phyloP scores from a whole-genome alignment of 768 basidiomycete genomes.

The Butyriboletus loyo region DNA sequence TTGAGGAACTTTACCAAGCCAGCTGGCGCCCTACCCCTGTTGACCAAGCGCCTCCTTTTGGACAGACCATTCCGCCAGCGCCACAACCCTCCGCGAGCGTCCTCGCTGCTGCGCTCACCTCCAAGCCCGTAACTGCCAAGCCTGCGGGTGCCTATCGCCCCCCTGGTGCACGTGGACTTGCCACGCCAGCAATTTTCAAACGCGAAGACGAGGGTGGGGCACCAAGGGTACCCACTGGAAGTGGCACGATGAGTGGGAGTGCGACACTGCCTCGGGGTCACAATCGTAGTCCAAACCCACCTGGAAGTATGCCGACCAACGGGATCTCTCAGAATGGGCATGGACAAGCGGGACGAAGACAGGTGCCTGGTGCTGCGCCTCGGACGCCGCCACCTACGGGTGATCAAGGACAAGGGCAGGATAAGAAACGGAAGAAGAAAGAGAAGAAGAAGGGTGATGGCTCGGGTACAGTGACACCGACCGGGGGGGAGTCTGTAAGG shows the following conservation, averaged over 20 bases:
- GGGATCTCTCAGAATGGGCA: conserved; percentile 32
- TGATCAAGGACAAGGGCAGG: conserved; percentile 29
- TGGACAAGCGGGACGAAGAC: conserved; percentile 31
- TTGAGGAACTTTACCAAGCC: conserved; percentile 89
- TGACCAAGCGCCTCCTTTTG: conserved; percentile 67
- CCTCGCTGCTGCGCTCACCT: conserved; percentile 41
- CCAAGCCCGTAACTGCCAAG: conserved; percentile 58
- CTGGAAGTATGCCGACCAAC: conserved; percentile 42
- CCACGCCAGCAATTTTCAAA: conserved; percentile 86
- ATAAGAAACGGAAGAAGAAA: conserved; percentile 50
- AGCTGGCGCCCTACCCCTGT: conserved; percentile 76
- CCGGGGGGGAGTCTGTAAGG: conserved; percentile 22
- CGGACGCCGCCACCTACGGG: conserved; percentile 45
- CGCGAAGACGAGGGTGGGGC: conserved; percentile 87
- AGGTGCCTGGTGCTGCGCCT: conserved; percentile 72
- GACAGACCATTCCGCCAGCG: conserved; percentile 58
- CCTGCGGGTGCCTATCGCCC: conserved; percentile 90
- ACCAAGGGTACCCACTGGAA: conserved; percentile 45
- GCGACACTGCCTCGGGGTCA: conserved; percentile 63
- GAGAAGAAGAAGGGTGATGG: conserved; percentile 50
- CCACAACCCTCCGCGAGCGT: conserved; percentile 66
- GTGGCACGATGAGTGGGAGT: conserved; percentile 40
- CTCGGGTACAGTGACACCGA: conserved; percentile 30
- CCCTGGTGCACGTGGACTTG: conserved; percentile 86
- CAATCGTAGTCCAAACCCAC: conserved; percentile 54